phyloP scores from a whole-genome alignment of 257 asterid species.

The Phtheirospermum japonicum region DNA sequence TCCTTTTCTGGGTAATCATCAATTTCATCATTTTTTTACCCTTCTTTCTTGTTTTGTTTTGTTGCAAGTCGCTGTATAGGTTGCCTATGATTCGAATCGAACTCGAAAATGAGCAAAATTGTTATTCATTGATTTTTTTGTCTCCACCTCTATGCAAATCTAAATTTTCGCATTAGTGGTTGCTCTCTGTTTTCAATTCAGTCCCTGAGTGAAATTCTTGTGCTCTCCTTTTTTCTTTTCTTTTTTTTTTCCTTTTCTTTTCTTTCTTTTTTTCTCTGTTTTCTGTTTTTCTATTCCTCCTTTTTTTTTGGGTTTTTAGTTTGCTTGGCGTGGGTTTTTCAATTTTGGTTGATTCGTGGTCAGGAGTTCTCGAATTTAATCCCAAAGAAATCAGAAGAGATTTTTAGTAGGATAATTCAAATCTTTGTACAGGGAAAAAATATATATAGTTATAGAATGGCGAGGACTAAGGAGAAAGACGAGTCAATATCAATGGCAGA shows the following conservation, averaged over 20 bases:
- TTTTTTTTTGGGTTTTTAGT: slow-evolving; percentile 4
- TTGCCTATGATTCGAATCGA: slow-evolving; percentile 13
- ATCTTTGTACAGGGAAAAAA: not conserved
- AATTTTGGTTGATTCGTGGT: slow-evolving; percentile 15
- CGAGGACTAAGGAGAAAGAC: slow-evolving; percentile 60
- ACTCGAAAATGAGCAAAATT: no score
- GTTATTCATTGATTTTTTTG: slow-evolving; percentile 9
- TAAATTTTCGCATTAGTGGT: no score
- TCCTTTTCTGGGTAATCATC: slow-evolving; percentile 18
- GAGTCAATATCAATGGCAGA: slow-evolving; percentile 46
- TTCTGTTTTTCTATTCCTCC: slow-evolving; percentile 2
- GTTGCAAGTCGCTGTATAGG: slow-evolving; percentile 14
- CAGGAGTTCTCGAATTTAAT: not conserved
- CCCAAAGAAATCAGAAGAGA: no score
- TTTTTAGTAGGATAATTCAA: no score
- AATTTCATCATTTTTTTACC: slow-evolving; percentile 2
- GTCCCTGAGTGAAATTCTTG: no score
- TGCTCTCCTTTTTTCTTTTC: no score
- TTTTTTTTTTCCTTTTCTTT: no score
- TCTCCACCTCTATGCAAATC: not conserved
- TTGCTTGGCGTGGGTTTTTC: slow-evolving; percentile 21
- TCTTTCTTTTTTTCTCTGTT: no score
- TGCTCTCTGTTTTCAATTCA: not conserved
- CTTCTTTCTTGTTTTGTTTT: no score
- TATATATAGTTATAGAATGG: slow-evolving; percentile 30